These are phyloP conservation scores for Parachaetomium inaequale DNA, from an alignment of 495 filamentous ascomycete genomes.

Conservation along the genomic window DNA sequence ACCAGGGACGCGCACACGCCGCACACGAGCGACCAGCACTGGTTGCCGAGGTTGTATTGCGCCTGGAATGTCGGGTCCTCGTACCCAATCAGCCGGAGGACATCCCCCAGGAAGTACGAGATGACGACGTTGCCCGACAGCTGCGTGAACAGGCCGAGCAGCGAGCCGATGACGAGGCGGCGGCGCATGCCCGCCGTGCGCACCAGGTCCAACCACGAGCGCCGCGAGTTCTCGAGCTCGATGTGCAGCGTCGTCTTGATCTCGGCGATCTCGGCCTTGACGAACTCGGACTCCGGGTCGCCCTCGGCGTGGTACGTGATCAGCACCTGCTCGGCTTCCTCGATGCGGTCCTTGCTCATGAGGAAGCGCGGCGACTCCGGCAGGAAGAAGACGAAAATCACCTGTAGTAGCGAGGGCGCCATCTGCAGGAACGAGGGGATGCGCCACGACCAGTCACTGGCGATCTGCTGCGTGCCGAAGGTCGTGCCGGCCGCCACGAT, in stretches of 20 bases:
- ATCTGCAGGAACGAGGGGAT: conserved; percentile 59
- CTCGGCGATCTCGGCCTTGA: conserved; percentile 56
- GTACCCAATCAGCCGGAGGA: conserved; percentile 49
- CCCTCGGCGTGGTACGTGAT: conserved; percentile 63
- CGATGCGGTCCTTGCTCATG: conserved; percentile 54
- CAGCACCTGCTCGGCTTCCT: conserved; percentile 56
- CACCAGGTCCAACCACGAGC: conserved; percentile 55
- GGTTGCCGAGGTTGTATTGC: conserved; percentile 56
- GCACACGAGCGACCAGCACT: conserved; percentile 55
- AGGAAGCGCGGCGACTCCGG: conserved; percentile 60
- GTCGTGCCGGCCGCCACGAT: conserved; percentile 57
- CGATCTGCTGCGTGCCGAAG: conserved; percentile 54
- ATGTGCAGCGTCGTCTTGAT: conserved; percentile 58
- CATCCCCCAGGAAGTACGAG: conserved; percentile 54
- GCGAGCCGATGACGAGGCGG: conserved; percentile 54
- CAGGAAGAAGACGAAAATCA: conserved; percentile 53
- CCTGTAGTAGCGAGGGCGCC: conserved; percentile 53
- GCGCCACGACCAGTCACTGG: conserved; percentile 60
- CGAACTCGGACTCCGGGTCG: conserved; percentile 52
- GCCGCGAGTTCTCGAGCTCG: conserved; percentile 54
- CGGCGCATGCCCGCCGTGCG: conserved; percentile 52
- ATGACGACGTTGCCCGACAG: conserved; percentile 63
- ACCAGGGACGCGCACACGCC: conserved; percentile 53
- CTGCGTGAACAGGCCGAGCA: conserved; percentile 60
- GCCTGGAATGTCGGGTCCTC: conserved; percentile 51